Base-by-base conservation (phyloP, 441 rosid genomes). In the Erysimum pusillum region DNA sequence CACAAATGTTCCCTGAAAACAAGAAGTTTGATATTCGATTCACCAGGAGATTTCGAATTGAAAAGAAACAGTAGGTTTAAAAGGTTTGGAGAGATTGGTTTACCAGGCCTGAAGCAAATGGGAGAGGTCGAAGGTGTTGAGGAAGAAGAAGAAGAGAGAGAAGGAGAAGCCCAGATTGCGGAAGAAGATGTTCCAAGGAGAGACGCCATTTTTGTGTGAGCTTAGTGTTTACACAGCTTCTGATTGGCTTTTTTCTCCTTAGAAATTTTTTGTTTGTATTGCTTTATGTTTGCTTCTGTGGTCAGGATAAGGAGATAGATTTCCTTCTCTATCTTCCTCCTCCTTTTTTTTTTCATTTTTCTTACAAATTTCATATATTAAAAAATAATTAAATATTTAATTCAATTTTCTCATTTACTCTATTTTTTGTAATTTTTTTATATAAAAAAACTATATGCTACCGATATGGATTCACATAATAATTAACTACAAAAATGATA, bases 221-320 rank as follows among this genome's bases (percentile, higher is more conserved):
- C 36, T 62, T 67, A 8, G 44, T 17, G 52, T 60, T 39, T 60
- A 74, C 74, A 69, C 18, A 64, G 57, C 73, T n/a, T 61, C 18
- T 71, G 69, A 67, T 68, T 76, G 49, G 77, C 14, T 69, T 73
- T 71, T 71, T 61, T 9, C 49, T 67, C 41, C 45, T 67, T 44
- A 12, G 10, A 59, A 48, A 22, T 49, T 14, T 63, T 59, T 67
- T 42, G 66, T 56, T 77, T 73, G 52, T 34, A 38, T 75, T 83
- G 83, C 79, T 83, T 83, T 41, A 56, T 63, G 76, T 42, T 15
- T 71, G 79, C 36, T 84, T 78, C 60, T 67, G 74, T 67, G 81
- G 78, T 78, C 70, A 64, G 87, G 97, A 88, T 87, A 89, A 88
- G 89, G 76, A n/a, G 81, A 86, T 75, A 82, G 89, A 85, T 76